phyloP scores from a whole-genome alignment of 768 basidiomycete species.

The Panellus pusillus region DNA sequence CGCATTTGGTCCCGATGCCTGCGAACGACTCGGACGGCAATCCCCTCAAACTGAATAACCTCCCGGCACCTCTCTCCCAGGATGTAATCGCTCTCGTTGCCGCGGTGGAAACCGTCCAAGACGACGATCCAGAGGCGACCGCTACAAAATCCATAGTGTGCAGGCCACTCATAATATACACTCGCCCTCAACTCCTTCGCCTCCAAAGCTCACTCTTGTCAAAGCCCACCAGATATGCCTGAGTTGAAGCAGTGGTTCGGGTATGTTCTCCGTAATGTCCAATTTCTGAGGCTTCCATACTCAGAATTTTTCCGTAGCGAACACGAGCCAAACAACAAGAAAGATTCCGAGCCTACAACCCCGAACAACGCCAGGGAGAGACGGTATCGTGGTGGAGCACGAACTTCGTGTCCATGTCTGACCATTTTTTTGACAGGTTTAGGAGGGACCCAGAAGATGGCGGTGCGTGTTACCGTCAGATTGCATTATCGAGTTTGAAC shows the following conservation, averaged over 20 bases:
- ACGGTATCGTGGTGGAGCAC: slow-evolving; percentile 44
- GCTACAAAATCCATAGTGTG: slow-evolving; percentile 23
- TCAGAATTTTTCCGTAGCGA: slow-evolving; percentile 42
- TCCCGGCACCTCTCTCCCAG: slow-evolving; percentile 7
- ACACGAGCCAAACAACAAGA: slow-evolving; percentile 68
- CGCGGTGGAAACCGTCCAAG: slow-evolving; percentile 22
- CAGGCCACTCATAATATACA: slow-evolving; percentile 61
- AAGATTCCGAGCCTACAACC: slow-evolving; percentile 63
- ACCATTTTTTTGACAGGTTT: slow-evolving; percentile 48
- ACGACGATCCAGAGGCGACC: slow-evolving; percentile 32
- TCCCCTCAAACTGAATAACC: slow-evolving; percentile 17
- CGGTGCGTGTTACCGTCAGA: slow-evolving; percentile 40
- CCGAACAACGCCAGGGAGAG: slow-evolving; percentile 61
- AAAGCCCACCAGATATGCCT: slow-evolving; percentile 75
- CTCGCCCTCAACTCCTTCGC: slow-evolving; percentile 64
- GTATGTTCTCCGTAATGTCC: slow-evolving; percentile 44
- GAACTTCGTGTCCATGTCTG: slow-evolving; percentile 14
- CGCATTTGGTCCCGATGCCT: slow-evolving; percentile 17
- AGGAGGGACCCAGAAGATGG: slow-evolving; percentile 76
- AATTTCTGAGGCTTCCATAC: slow-evolving; percentile 19
- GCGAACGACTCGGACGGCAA: slow-evolving; percentile 16
- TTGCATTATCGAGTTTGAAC: slow-evolving; percentile 1
- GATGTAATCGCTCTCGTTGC: slow-evolving; percentile 24
- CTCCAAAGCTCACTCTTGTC: slow-evolving; percentile 76
- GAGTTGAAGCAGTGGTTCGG: slow-evolving; percentile 87